phyloP scores from a whole-genome alignment of 495 filamentous ascomycete genomes.

The Thermothielavioides terrestris region DNA sequence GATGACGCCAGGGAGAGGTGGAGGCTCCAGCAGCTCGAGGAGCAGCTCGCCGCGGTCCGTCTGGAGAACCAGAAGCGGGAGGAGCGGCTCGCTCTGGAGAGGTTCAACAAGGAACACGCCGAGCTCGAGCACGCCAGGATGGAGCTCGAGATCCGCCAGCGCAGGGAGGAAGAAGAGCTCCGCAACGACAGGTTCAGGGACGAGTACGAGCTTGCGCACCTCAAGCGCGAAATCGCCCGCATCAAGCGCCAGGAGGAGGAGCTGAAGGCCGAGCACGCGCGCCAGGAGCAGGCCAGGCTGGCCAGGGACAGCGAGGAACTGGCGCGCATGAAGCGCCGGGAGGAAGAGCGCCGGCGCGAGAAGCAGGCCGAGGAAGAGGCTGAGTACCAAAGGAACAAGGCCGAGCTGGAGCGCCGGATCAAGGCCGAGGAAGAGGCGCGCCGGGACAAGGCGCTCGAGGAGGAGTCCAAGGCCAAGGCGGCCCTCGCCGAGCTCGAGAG shows the following conservation, averaged over 20 bases:
- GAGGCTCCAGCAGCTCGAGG: constrained; percentile 14
- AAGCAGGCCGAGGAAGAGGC: constrained; percentile 28
- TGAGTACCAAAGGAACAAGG: constrained; percentile 26
- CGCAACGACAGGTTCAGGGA: constrained; percentile 23
- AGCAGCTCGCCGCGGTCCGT: constrained; percentile 17
- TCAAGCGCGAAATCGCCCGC: constrained; percentile 18
- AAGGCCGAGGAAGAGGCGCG: constrained; percentile 36
- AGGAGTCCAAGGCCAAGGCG: constrained; percentile 38
- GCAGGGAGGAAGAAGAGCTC: constrained; percentile 37
- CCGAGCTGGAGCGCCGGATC: constrained; percentile 15
- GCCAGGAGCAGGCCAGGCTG: constrained; percentile 36
- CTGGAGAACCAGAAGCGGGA: constrained; percentile 14
- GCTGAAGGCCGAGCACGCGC: constrained; percentile 29
- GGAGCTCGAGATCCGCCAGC: constrained; percentile 33
- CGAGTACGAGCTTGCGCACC: constrained; percentile 23
- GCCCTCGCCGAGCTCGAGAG: constrained; percentile 39
- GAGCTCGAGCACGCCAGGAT: constrained; percentile 35
- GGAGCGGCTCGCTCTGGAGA: constrained; percentile 11
- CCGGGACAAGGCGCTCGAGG: constrained; percentile 30
- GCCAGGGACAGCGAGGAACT: constrained; percentile 37
- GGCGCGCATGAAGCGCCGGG: constrained; percentile 28
- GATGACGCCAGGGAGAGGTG: constrained; percentile 19
- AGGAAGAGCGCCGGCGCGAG: constrained; percentile 18
- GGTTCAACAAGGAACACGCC: constrained; percentile 30
- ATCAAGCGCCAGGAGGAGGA: constrained; percentile 31